Conservation (phyloP, 2,329 filamentous ascomycete genomes). For the Anisogramma anomala region DNA sequence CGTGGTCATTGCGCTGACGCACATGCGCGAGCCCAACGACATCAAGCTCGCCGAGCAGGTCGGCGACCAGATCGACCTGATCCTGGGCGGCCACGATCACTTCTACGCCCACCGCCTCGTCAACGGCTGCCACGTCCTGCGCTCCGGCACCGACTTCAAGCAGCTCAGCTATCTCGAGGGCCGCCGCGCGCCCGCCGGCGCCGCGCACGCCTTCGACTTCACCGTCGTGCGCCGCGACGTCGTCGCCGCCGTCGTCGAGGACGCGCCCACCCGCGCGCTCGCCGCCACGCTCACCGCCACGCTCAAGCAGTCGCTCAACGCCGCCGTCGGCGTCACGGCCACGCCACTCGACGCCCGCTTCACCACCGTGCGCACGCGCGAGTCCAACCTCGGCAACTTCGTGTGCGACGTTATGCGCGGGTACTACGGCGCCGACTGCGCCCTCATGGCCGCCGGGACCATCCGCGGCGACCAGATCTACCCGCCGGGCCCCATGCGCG, state of each 20-base stretch:
- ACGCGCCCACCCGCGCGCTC: conserved; percentile 47
- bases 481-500: conserved; percentile 61
- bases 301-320: conserved; percentile 65
- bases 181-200: conserved; percentile 39
- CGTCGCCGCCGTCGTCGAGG: conserved; percentile 53
- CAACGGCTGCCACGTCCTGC: conserved; percentile 72
- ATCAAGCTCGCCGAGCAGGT: conserved; percentile 70
- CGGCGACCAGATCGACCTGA: conserved; percentile 66
- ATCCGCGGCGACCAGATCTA: conserved; percentile 85
- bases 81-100: conserved; percentile 83
- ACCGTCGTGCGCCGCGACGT: conserved; percentile 66
- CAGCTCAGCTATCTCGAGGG: conserved; percentile 82
- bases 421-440: conserved; percentile 70
- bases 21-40: conserved; percentile 83
- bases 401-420: conserved; percentile 84
- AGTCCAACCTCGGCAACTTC: conserved; percentile 84
- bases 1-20: conserved; percentile 70
- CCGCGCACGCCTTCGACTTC: conserved; percentile 57
- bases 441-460: conserved; percentile 74
- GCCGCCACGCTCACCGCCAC: conserved; percentile 60
- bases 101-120: conserved; percentile 70
- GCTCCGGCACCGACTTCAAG: conserved; percentile 85
- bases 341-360: conserved; percentile 78
- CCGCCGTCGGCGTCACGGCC: conserved; percentile 72
- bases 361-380: conserved; percentile 61